Base-by-base conservation (phyloP, 129 eudicot species). In the Chrysanthemum makinoi region DNA sequence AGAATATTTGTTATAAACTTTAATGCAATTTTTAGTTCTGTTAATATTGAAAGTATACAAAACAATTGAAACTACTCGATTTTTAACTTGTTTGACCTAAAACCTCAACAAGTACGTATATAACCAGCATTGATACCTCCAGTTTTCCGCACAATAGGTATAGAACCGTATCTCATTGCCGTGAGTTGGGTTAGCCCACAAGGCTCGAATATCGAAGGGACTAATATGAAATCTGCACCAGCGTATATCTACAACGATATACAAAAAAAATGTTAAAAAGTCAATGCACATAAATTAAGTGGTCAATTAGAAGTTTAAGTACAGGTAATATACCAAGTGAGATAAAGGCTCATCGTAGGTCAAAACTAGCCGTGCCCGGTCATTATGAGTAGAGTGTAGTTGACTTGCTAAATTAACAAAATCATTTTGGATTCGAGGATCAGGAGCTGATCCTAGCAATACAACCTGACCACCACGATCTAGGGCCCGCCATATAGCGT, bases 141-240 rank as follows among this genome's bases (percentile, higher is more conserved):
- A 24, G 99, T 94, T 84, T 90, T 94, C 72, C 97, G 97, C 18
- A 94, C 99, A 44, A 90, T 83, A 17, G 99, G 96, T 72, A 94
- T 80, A 12, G 99, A 89, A 54, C 99, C 99, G 43, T 94, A 94
- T 94, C 99, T 84, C 99, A 94, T 94, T 50, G 99, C 99, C 2
- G 85, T 91, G 82, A 94, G 99, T 80, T 94, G 99, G 62, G 99
- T 94, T 30, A 94, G 86, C 75, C 99, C 99, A 76, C 99, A 94
- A n/a, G 99, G 99, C 87, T 94, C 99, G 70, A 94, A 94, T 62
- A 94, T 87, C 46, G 99, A 94, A 68, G 99, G 99, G 86, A 94
- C 99, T 65, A 94, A 71, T 56, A 94, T 94, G 79, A 94, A 85
- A 90, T 94, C 99, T 24, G 99, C 85, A 66, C 88, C 99, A 59